Evolutionary conservation across 1,284 basidiomycete species (phyloP).

Genomic region (Ceratobasidium sp.): DNA sequence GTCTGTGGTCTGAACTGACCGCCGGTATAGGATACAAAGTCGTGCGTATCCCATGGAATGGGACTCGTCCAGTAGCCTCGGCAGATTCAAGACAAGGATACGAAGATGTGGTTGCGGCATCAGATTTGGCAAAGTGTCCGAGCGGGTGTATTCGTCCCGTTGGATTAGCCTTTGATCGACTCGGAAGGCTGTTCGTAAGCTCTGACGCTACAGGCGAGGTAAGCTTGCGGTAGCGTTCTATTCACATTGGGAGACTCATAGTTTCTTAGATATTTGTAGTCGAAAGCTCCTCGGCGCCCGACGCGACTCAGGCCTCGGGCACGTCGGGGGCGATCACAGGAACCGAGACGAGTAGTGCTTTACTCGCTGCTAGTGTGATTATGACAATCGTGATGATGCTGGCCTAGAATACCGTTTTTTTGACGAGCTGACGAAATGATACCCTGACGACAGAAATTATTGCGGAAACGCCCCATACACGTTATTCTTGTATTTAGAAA

Average conservation of each 20-base stretch:
- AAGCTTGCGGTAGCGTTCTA: background rate
- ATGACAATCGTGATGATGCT: too few relatives aligned
- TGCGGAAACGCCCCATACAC: background rate
- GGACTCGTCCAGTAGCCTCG: background rate
- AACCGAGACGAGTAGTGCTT: background rate
- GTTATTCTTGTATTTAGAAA: background rate
- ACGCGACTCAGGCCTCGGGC: background rate
- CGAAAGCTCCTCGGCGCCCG: slow-evolving; percentile 8
- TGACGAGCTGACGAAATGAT: background rate
- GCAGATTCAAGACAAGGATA: slow-evolving; percentile 15
- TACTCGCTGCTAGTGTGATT: too few relatives aligned
- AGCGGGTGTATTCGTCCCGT: slow-evolving; percentile 31
- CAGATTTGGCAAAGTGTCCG: slow-evolving; percentile 14
- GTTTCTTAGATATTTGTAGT: slow-evolving; percentile 9
- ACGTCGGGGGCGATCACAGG: background rate
- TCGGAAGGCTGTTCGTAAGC: slow-evolving; percentile 35
- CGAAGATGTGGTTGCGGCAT: slow-evolving; percentile 2
- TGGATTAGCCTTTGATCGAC: slow-evolving; percentile 33
- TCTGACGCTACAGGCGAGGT: slow-evolving; percentile 37
- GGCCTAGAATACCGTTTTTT: too few relatives aligned
- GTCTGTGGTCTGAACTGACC: background rate
- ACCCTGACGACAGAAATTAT: background rate
- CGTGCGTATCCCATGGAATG: background rate
- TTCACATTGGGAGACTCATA: background rate
- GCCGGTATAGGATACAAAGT: slow-evolving; percentile 1